These are phyloP conservation scores for Tolypocladium pustulatum DNA, from an alignment of 2,329 filamentous ascomycete genomes.

Conservation along the genomic window DNA sequence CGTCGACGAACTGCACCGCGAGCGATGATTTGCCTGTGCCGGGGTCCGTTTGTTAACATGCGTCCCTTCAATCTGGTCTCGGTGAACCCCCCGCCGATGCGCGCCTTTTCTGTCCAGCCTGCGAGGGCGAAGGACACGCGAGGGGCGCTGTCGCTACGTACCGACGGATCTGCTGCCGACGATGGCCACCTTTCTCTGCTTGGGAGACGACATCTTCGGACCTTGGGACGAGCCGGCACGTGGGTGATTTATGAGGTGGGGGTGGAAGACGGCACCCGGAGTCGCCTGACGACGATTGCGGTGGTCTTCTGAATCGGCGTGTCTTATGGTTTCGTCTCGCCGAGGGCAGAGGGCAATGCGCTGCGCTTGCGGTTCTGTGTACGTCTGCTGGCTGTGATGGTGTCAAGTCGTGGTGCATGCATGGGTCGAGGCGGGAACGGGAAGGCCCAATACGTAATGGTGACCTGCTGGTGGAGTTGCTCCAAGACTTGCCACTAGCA, in stretches of 20 bases:
- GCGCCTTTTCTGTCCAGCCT: background rate
- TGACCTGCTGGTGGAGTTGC: background rate
- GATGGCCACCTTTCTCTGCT: conserved; percentile 92
- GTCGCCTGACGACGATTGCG: background rate
- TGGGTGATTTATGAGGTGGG: background rate
- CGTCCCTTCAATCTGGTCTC: background rate
- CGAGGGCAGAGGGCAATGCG: background rate
- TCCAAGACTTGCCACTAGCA: background rate
- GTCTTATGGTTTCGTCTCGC: background rate
- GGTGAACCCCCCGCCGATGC: background rate
- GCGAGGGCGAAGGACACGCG: background rate
- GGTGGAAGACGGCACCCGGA: background rate
- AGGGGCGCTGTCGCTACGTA: conserved; percentile 17
- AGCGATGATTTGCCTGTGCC: conserved; percentile 85
- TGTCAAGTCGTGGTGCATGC: background rate
- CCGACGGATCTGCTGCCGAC: conserved; percentile 85
- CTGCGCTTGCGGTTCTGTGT: background rate
- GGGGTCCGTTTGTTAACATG: background rate
- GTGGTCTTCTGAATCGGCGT: background rate
- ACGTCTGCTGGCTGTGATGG: background rate
- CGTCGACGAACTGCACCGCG: conserved; percentile 93
- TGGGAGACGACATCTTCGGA: conserved; percentile 53
- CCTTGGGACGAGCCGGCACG: background rate
- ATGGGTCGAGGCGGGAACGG: background rate
- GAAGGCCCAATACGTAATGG: background rate